Evolutionary conservation across 805 yeast genomes (phyloP), one percentile per base, ranked within the genome.

Genomic region (Ogataea trehalophila): DNA sequence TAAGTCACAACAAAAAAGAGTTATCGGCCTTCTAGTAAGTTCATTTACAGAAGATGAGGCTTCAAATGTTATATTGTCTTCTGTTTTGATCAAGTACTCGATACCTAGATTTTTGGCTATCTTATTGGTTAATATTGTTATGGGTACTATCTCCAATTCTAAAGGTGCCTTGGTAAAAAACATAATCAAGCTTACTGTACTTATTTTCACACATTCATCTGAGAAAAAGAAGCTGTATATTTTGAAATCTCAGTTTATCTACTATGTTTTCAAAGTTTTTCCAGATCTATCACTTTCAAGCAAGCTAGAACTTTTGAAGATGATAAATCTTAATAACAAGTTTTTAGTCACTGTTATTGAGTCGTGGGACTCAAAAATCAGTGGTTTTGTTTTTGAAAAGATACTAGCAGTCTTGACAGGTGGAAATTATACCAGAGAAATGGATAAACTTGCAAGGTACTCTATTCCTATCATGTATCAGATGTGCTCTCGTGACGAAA

Each of bases 291-390:
- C 53, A 7, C 44, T 52, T 39, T 48, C 45, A 16, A 44, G 53
- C n/a, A 53, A 53, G 26, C 44, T 53, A 26, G 55, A 53, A 43
- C 31, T 53, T 31, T 41, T 53, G 33, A 44, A 51, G 37, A 48
- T 51, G 15, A 43, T 55, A 20, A 47, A 40, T 36, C 48, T 37
- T 11, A 33, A 22, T 9, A 15, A 39, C 5, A 17, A 22, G 15
- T 29, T 22, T 13, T 8, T 26, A 15, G 16, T 11, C 6, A 11
- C 7, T 5, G 15, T 33, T 6, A 31, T 37, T 33, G 20, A 33
- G 15, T 37, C 16, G 11, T 43, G 46, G 46, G 34, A 33, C 17
- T 18, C 33, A 11, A 39, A 31, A 23, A 33, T 38, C 5, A 22
- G 16, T n/a, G 35, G 14, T 5, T 6, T 14, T 9, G 42, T 55